Evolutionary conservation across 148 eudicot genomes (phyloP), one percentile per base, ranked within the genome.

Genomic region (Euryodendron excelsum): DNA sequence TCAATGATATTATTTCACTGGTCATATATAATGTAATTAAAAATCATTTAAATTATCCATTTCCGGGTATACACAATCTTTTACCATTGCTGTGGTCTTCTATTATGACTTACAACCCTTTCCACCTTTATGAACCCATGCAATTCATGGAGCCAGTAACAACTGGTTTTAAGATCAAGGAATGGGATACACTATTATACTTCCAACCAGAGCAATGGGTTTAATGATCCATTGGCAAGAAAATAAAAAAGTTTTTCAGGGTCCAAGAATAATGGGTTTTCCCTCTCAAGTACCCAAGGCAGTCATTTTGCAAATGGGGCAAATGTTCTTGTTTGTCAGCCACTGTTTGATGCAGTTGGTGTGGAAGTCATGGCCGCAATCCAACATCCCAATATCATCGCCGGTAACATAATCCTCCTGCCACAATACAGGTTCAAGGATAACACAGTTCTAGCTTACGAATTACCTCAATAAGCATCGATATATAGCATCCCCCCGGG

Each of bases 361-460:
- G 71, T 92, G 97, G 66, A 88, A 92, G 65, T 90, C 93, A 39
- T 92, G 97, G 60, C 90, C 90, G 37, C 97, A 92, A 50, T 89
- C 83, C 85, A 91, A 77, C 23, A 64, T 77, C 67, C 94, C 97
- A 48, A 92, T 66, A 33, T 88, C 81, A 41, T 92, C 94, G 20
- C 90, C 94, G 1, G 39, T 23, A 14, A 69, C 66, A 71, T 87
- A 92, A 14, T 89, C 89, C 81, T 88, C 94, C 97, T 92, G 84
- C 52, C 41, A 62, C 63, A 58, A 20, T 12, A 59, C 47, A 48
- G 67, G 23, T 72, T 69, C 37, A 50, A n/a, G 64, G 9, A 52
- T 33, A 66, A 63, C 31, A 78, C 14, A 20, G 44, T 28, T 45
- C 31, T 18, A 9, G 13, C 21, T 36, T 17, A 72, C 36, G 18